A percentile compares a stretch with the other conserved stretches of the same genome.
phyloP scores from a whole-genome alignment of 2,329 filamentous ascomycete species.

The Microcera coccophila region DNA sequence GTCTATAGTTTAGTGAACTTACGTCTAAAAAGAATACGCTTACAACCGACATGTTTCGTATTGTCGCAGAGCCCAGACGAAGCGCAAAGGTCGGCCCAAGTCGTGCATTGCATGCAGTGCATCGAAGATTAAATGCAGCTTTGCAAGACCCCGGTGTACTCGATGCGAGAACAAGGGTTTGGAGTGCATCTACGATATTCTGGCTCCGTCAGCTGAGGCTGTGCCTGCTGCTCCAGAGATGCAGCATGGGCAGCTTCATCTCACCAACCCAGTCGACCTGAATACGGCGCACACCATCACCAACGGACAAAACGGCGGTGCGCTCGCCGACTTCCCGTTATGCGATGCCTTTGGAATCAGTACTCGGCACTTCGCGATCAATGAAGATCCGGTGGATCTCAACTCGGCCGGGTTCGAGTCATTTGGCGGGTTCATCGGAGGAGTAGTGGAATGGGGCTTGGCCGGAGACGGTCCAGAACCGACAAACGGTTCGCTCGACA shows the following conservation, averaged over 20 bases:
- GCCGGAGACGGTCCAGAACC: neutral
- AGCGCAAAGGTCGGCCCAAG: conserved; percentile 22
- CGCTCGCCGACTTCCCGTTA: neutral
- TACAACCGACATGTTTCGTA: conserved; percentile 26
- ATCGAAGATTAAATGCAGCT: conserved; percentile 24
- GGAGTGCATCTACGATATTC: conserved; percentile 13
- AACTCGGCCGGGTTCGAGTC: neutral
- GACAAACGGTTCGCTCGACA: neutral
- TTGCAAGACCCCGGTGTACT: conserved; percentile 17
- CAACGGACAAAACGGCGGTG: neutral
- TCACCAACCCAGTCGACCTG: neutral
- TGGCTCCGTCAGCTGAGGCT: accelerated
- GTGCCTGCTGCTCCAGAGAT: neutral
- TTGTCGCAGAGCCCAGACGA: conserved; percentile 22
- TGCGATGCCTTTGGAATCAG: neutral
- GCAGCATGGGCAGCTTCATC: too few species aligned
- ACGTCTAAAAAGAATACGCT: conserved; percentile 11
- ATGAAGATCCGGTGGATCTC: neutral
- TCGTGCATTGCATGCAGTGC: conserved; percentile 21
- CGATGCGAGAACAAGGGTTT: conserved; percentile 15
- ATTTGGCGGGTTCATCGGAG: neutral
- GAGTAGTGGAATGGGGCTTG: neutral
- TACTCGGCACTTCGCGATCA: neutral
- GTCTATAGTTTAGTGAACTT: too few species aligned
- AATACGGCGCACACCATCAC: neutral